Percentiles rank a stretch among this genome's conserved stretches.
These are phyloP conservation scores for Musa beccarii DNA, from an alignment of 176 grass and related monocot species.

Conservation along the genomic window DNA sequence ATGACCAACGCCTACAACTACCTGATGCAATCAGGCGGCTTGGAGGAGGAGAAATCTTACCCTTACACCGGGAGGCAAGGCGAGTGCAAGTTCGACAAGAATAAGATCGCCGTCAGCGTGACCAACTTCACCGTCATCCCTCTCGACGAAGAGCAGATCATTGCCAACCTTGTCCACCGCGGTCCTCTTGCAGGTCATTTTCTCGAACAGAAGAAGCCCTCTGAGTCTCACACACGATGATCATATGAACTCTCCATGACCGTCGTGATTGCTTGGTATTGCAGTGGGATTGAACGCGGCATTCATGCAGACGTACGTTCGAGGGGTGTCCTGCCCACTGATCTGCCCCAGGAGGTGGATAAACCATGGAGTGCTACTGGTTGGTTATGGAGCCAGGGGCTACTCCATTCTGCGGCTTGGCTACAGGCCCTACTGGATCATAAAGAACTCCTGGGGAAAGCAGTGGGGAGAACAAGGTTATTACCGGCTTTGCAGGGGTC, in stretches of 20 bases:
- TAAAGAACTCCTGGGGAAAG: slow-evolving; percentile 89
- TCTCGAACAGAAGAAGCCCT: background rate
- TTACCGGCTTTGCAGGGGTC: slow-evolving; percentile 59
- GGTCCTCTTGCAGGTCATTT: slow-evolving; percentile 46
- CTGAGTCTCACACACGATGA: background rate
- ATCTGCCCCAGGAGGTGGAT: slow-evolving; percentile 54
- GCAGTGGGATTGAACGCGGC: slow-evolving; percentile 69
- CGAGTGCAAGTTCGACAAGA: slow-evolving; percentile 54
- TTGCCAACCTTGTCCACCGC: slow-evolving; percentile 40
- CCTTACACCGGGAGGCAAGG: slow-evolving; percentile 54
- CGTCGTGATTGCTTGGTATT: background rate
- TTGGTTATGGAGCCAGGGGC: slow-evolving; percentile 55
- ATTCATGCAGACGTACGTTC: slow-evolving; percentile 89
- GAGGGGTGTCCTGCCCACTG: slow-evolving; percentile 69
- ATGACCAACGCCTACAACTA: slow-evolving; percentile 87
- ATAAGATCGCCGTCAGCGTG: slow-evolving; percentile 45
- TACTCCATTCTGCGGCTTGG: slow-evolving; percentile 65
- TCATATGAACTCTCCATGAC: background rate
- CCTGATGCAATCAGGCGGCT: slow-evolving; percentile 52
- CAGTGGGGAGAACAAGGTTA: slow-evolving; percentile 63
- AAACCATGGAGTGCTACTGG: slow-evolving; percentile 83
- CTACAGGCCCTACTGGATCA: slow-evolving; percentile 54
- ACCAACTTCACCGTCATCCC: slow-evolving; percentile 59
- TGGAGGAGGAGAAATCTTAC: slow-evolving; percentile 62
- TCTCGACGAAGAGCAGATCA: slow-evolving; percentile 51